phyloP scores from a whole-genome alignment of 345 rosid species.

The Schrenkiella parvula region DNA sequence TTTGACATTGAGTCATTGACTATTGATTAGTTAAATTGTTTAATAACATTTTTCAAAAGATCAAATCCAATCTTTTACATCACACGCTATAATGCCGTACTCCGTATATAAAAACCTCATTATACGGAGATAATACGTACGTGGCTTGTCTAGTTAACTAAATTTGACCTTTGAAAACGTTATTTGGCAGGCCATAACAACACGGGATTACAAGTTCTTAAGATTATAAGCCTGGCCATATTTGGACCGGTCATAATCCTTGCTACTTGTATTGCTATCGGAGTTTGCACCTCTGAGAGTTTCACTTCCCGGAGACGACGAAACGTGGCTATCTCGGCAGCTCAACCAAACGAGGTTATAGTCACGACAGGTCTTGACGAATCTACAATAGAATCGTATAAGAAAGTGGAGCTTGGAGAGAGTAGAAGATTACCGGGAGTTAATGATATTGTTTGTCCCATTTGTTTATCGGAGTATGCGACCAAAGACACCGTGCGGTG shows the following conservation, averaged over 20 bases:
- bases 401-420: conserved; percentile 62
- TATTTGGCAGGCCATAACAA: conserved; percentile 31
- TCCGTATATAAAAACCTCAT: neutral
- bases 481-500: conserved; percentile 46
- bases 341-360: conserved; percentile 24
- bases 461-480: conserved; percentile 55
- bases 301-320: neutral
- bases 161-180: neutral
- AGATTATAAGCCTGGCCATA: conserved; percentile 40
- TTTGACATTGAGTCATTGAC: conserved; percentile 30
- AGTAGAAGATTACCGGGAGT: conserved; percentile 56
- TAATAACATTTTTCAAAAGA: neutral
- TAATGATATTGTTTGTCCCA: conserved; percentile 46
- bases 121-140: neutral
- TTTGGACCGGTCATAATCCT: conserved; percentile 40
- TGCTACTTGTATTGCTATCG: conserved; percentile 33
- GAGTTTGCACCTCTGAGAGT: conserved; percentile 26
- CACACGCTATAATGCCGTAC: neutral
- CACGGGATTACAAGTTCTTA: conserved; percentile 23
- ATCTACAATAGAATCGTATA: conserved; percentile 59
- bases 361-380: conserved; percentile 52
- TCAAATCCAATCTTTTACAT: conserved; percentile 2
- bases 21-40: neutral
- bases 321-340: conserved; percentile 6
- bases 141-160: neutral